phyloP scores from a whole-genome alignment of 768 basidiomycete species.

The Mycena crocata region DNA sequence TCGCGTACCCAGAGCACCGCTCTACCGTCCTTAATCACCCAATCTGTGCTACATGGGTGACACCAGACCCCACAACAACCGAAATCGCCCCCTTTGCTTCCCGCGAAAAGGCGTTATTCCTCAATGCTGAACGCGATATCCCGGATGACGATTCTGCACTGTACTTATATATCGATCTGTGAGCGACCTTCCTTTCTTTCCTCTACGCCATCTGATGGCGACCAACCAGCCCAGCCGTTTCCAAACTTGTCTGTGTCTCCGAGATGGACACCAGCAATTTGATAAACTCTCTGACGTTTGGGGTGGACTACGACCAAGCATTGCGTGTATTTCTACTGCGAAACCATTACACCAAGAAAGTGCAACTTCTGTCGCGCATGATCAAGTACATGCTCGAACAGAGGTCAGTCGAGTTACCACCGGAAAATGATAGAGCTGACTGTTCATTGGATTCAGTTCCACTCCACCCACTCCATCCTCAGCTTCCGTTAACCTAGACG shows the following conservation, averaged over 20 bases:
- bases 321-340: slow-evolving; percentile 25
- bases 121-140: slow-evolving; percentile 18
- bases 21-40: slow-evolving; percentile 20
- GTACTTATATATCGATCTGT: slow-evolving; percentile 28
- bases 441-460: not conserved
- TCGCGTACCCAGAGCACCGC: slow-evolving; percentile 29
- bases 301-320: slow-evolving; percentile 24
- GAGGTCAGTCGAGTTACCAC: not conserved
- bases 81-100: slow-evolving; percentile 18
- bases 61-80: not conserved
- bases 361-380: slow-evolving; percentile 12
- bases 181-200: not conserved
- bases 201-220: too few species aligned
- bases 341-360: slow-evolving; percentile 10
- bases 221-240: not conserved
- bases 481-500: not conserved
- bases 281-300: slow-evolving; percentile 14
- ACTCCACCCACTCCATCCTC: not conserved
- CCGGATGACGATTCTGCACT: slow-evolving; percentile 20
- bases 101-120: slow-evolving; percentile 22
- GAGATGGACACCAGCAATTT: not conserved
- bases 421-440: not conserved
- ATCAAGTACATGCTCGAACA: slow-evolving; percentile 18
- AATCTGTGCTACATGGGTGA: slow-evolving; percentile 19
- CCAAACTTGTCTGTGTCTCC: slow-evolving; percentile 4